A percentile compares a stretch with the other conserved stretches of the same genome.
Evolutionary conservation across 331 rosid species (phyloP).

Genomic region (Prunus yedoensis): DNA sequence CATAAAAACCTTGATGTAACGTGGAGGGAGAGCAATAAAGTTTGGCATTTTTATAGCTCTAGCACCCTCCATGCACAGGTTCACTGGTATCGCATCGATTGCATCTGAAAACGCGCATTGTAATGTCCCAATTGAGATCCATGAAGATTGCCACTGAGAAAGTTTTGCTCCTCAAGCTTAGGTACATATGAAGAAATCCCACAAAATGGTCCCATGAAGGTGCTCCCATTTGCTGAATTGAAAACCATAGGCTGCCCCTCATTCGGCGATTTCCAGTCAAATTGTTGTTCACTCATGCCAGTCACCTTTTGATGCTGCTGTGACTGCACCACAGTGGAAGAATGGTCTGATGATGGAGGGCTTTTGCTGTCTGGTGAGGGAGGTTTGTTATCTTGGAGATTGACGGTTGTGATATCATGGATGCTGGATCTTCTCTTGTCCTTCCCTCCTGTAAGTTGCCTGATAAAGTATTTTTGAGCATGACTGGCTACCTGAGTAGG

Average conservation of each 20-base stretch:
- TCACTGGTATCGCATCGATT: constrained; percentile 51
- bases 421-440: constrained; percentile 94
- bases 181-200: constrained; percentile 57
- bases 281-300: constrained; percentile 42
- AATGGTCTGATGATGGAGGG: constrained; percentile 40
- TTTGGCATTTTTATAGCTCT: constrained; percentile 9
- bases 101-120: constrained; percentile 54
- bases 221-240: constrained; percentile 44
- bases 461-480: constrained; percentile 86
- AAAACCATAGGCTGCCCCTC: constrained; percentile 41
- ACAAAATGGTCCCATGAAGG: constrained; percentile 43
- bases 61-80: constrained; percentile 17
- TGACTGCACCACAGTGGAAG: constrained; percentile 27
- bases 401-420: constrained; percentile 85
- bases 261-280: constrained; percentile 40
- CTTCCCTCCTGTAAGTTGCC: constrained; percentile 74
- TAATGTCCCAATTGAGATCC: constrained; percentile 53
- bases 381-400: constrained; percentile 49
- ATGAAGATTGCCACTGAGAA: constrained; percentile 40
- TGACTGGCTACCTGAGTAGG: constrained; percentile 98
- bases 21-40: constrained; percentile 3
- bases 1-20: constrained; percentile 24
- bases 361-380: constrained; percentile 37
- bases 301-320: constrained; percentile 39
- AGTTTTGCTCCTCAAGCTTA: constrained; percentile 50